Evolutionary conservation across 2,329 filamentous ascomycete species (phyloP), one percentile per base, ranked within the genome.

Genomic region (Lecanicillium sp.): DNA sequence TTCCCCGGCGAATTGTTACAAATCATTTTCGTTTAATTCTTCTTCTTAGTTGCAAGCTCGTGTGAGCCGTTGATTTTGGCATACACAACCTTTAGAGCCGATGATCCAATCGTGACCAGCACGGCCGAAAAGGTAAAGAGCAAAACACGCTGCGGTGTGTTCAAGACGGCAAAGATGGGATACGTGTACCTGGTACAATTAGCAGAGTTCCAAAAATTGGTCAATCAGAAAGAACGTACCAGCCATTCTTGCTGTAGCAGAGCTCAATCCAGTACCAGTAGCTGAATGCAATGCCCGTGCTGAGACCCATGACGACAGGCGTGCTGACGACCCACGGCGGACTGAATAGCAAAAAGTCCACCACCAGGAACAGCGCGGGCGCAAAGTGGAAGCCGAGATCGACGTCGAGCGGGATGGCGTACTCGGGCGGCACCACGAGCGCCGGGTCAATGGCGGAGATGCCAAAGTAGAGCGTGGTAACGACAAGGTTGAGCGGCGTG

Each of bases 241-340:
- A 78, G 59, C 83, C 79, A 57, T 89, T 89, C 51, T 77, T 70
- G 37, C 71, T 72, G 57, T 78, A 86, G 67, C 85, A 89, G 20
- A 79, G 72, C 64, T 90, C 84, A 20, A 89, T 78, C 86, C 86
- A 90, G 54, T 77, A 76, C 84, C 85, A 90, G 63, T 90, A 90
- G 3, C 67, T 62, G 52, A 86, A 79, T 0, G 83, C 84, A 36
- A 88, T 65, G 2, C 55, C 60, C 11, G 75, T 74, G 54, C 79
- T 81, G 21, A 86, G 59, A 1, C 68, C 67, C 58, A 86, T 72
- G 4, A 81, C 77, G 1, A 75, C 72, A n/a, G 81, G 70, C 7
- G 73, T 72, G 9, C 74, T 71, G 51, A 86, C 77, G 0, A 82
- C 82, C 81, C 84, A 89, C 1, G 86, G 86, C 10, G 86, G 86